Base-by-base conservation (phyloP, 495 filamentous ascomycete species). In the Daldinia childiae region DNA sequence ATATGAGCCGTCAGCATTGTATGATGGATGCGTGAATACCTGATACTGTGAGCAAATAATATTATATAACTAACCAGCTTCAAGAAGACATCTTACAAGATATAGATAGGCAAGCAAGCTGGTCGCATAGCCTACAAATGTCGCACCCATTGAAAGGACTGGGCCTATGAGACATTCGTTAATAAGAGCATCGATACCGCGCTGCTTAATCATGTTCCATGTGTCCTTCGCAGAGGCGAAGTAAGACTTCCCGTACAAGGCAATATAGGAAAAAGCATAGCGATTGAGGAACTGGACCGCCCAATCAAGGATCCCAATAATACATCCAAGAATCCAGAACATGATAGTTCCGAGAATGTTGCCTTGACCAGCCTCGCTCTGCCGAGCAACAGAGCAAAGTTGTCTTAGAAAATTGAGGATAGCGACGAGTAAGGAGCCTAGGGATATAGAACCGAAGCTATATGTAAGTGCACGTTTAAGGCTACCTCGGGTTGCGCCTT, bases 191-290 rank as follows among this genome's bases (percentile, higher is more conserved):
- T 97, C 93, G 62, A 98, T 89, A 29, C 95, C 95, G 36, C 94
- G 92, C 76, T 96, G 88, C 73, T 92, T 93, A 84, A 97, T 92
- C 90, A 97, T 92, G 4, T 71, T 88, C 91, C 92, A 95, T 0
- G 92, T 97, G 73, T 93, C 92, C 77, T 95, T 97, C 3, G 93
- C 94, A 2, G 93, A 89, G 4, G 88, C 85, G 60, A 97, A 86
- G 75, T 97, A 98, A 0, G 90, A 79, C 74, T 95, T 94, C 26
- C 94, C 94, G 75, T 97, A 97, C 1, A 97, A 83, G 0, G 95
- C 93, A 74, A 98, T 97, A 78, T 97, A 90, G 19, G 89, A 92
- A 79, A 97, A 97, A 0, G 93, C 94, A 71, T 97, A 98, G 72
- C 92, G 80, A 73, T 91, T 92, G 74, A 93, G 79, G 78, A 90